Evolutionary conservation across 129 eudicot species (phyloP), one percentile per base, ranked within the genome.

Genomic region (Pittosporum tobira): DNA sequence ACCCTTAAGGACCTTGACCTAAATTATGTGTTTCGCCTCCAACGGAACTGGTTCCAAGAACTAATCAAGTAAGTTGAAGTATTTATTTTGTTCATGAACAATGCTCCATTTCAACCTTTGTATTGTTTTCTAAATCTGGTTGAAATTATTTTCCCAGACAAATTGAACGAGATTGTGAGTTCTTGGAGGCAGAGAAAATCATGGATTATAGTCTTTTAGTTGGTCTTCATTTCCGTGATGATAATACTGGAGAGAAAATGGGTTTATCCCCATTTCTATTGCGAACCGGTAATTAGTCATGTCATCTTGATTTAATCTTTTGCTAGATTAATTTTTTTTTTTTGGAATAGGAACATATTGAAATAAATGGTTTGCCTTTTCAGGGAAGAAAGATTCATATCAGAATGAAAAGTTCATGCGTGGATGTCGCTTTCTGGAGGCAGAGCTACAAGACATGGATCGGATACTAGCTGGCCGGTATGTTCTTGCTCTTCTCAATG

Each of bases 181-280:
- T 93, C 64, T 68, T 93, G 65, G 99, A 93, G 73, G 94, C 88
- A 2, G 99, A 84, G 62, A 81, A 72, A 61, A 93, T 93, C 54
- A 93, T 93, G 99, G 99, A 93, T 79, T 93, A 93, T 54, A 93
- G 99, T 75, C 99, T 93, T 68, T 68, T 93, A 60, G 96, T 93
- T 51, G 99, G 99, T 58, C 74, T 93, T 71, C 99, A 93, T 62
- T 93, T 93, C 58, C 96, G 99, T 47, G 84, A 93, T 66, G 82
- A 79, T 48, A 84, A 83, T 29, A 78, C 94, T 0, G 84, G 91
- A n/a, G 96, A 87, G 55, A 87, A 84, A 57, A 93, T 93, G 75
- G 96, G 96, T 4, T 75, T 93, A 65, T 93, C 96, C 7, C 99
- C 96, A 22, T 93, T 84, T 71, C 57, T 84, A 21, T 70, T 81